Evolutionary conservation across 352 stramenopile species (phyloP), one percentile per base, ranked within the genome.

Genomic region (Globisporangium carolinianum): DNA sequence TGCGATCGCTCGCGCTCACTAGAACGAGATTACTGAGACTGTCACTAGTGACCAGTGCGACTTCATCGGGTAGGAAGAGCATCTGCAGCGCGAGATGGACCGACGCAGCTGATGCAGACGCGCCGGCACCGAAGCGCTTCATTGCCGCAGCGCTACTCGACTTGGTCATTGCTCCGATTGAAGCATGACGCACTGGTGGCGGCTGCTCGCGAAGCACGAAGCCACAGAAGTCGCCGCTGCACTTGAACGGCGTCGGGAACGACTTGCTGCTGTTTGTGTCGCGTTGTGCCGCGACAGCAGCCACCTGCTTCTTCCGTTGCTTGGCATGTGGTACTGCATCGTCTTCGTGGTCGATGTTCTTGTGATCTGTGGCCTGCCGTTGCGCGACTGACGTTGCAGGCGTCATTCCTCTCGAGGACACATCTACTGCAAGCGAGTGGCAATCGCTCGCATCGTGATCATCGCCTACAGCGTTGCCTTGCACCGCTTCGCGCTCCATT

Each of bases 211-310:
- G 63, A 37, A 87, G 17, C 12, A 69, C 58, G 43, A 88, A 83
- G 50, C 69, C 67, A 61, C 80, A 91, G 53, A 91, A 91, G 55
- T 91, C 80, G 14, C 83, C 80, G 36, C 69, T 83, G 69, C 83
- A 91, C 58, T 87, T 86, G 71, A 89, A 93, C 4, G 76, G 80
- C 38, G 76, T 88, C 17, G 75, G 75, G 65, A 86, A 89, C 9
- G 62, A 75, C 1, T 47, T 57, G 15, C 18, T 50, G 43, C 35
- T 50, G 7, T 17, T 37, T 7, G 0, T 61, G 14, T 45, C 41
- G 6, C 5, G 38, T 14, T 18, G 35, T 35, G 14, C 14, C 24
- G 24, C 24, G 24, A 32, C 24, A 32, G 2, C 14, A 4, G 6
- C 32, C 45, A n/a, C n/a, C 24, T 49, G 18, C 45, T 49, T 49